Conservation (phyloP, 2,329 filamentous ascomycete species). For the Fusarium phyllophilum region DNA sequence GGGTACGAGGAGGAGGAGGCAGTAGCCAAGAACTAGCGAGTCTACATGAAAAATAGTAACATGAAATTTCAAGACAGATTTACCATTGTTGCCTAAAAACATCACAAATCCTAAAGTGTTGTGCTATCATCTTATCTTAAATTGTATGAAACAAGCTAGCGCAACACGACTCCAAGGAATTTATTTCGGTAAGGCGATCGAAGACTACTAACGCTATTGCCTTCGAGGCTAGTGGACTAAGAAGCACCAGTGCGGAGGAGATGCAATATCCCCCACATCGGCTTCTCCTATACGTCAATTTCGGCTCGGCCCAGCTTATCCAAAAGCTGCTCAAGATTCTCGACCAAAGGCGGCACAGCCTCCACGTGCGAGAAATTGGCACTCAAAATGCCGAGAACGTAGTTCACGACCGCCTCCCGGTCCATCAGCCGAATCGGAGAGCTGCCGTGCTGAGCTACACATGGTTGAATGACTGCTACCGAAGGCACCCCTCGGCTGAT, state of each 20-base stretch:
- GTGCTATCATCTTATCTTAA: too few species aligned
- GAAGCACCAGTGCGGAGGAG: background rate
- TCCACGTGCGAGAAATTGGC: background rate
- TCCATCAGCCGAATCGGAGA: background rate
- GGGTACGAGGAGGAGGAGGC: background rate
- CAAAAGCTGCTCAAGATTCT: background rate
- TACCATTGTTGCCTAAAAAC: too few species aligned
- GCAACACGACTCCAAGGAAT: background rate
- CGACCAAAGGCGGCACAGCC: background rate
- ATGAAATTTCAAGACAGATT: too few species aligned
- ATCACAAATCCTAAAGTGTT: too few species aligned
- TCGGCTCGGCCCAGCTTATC: background rate
- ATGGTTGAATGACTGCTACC: background rate
- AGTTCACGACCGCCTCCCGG: background rate
- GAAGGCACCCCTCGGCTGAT: background rate
- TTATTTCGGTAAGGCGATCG: too few species aligned
- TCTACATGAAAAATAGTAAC: background rate
- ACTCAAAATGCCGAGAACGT: background rate
- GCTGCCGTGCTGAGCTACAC: background rate
- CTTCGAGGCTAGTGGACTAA: background rate
- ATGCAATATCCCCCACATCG: background rate
- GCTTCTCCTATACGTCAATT: background rate
- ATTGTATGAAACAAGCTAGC: background rate
- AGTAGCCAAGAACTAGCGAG: fast-evolving
- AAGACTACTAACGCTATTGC: too few species aligned